Percentiles rank a stretch among this genome's conserved stretches.
Conservation (phyloP, 139 green algal genomes). For the Raphidocelis subcapitata region DNA sequence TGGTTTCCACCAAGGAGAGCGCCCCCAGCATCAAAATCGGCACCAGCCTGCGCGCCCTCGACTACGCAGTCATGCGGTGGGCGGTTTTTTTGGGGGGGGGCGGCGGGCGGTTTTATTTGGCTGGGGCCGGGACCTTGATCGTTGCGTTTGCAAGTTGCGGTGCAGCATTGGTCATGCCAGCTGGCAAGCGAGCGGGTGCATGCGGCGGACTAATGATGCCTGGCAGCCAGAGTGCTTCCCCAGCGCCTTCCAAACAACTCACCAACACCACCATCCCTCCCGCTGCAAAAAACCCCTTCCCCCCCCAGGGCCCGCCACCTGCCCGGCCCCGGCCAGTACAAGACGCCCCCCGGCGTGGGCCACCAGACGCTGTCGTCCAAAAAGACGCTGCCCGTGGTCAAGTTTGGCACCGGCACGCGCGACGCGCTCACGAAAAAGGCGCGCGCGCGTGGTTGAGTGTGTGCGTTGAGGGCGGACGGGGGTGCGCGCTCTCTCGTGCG, state of each 20-base stretch:
- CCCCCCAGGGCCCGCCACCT: slow-evolving; percentile 25
- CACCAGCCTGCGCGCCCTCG: slow-evolving; percentile 18
- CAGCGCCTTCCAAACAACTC: too few relatives aligned
- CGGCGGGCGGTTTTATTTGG: neutral
- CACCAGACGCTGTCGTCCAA: slow-evolving; percentile 55
- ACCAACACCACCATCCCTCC: too few relatives aligned
- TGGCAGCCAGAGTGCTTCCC: too few relatives aligned
- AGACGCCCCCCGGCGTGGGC: slow-evolving; percentile 41
- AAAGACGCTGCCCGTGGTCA: slow-evolving; percentile 48
- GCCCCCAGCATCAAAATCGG: slow-evolving; percentile 30
- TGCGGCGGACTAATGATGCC: too few relatives aligned
- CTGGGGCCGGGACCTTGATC: neutral
- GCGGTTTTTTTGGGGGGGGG: too few relatives aligned
- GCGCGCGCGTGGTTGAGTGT: slow-evolving; percentile 11
- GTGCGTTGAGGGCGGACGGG: neutral
- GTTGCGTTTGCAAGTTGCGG: too few relatives aligned
- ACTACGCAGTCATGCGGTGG: slow-evolving; percentile 11
- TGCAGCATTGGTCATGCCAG: neutral
- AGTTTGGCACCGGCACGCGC: slow-evolving; percentile 52
- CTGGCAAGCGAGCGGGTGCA: neutral
- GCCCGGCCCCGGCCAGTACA: slow-evolving; percentile 57
- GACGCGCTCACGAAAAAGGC: slow-evolving; percentile 48
- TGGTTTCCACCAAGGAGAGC: slow-evolving; percentile 15
- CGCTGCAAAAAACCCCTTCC: too few relatives aligned
- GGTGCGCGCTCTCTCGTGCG: too few relatives aligned